Percentiles rank a stretch among this genome's conserved stretches.
These are phyloP conservation scores for Carex pumila DNA, from an alignment of 176 grass and related monocot genomes.

Conservation along the genomic window DNA sequence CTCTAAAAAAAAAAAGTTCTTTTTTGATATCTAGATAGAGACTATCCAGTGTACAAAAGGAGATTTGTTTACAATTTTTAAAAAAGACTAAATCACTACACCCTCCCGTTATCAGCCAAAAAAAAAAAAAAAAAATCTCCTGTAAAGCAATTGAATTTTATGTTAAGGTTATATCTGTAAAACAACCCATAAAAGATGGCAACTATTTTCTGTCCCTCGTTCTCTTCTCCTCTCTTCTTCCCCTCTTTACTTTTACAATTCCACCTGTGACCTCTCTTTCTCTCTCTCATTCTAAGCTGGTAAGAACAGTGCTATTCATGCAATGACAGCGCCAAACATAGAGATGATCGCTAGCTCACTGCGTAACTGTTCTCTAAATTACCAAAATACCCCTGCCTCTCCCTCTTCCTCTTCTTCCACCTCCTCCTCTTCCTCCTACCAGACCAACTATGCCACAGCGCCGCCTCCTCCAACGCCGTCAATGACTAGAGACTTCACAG, in stretches of 20 bases:
- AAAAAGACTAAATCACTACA: too few species aligned
- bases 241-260: background rate
- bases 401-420: background rate
- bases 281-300: background rate
- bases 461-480: conserved; percentile 32
- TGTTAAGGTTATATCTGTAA: background rate
- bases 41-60: too few species aligned
- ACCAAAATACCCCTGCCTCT: background rate
- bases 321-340: conserved; percentile 27
- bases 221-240: background rate
- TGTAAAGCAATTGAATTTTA: too few species aligned
- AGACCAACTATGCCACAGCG: background rate
- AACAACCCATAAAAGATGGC: background rate
- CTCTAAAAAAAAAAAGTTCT: background rate
- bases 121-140: too few species aligned
- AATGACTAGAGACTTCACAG: conserved; percentile 27
- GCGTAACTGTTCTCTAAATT: conserved; percentile 18
- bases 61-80: too few species aligned
- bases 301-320: background rate
- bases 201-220: background rate
- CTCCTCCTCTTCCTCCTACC: background rate
- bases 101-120: too few species aligned
- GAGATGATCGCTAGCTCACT: conserved; percentile 24
- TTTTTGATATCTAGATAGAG: too few species aligned
- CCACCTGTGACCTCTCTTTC: background rate